A percentile compares a stretch with the other conserved stretches of the same genome.
Conservation (phyloP, 257 asterid genomes). For the Pogostemon cablin region DNA sequence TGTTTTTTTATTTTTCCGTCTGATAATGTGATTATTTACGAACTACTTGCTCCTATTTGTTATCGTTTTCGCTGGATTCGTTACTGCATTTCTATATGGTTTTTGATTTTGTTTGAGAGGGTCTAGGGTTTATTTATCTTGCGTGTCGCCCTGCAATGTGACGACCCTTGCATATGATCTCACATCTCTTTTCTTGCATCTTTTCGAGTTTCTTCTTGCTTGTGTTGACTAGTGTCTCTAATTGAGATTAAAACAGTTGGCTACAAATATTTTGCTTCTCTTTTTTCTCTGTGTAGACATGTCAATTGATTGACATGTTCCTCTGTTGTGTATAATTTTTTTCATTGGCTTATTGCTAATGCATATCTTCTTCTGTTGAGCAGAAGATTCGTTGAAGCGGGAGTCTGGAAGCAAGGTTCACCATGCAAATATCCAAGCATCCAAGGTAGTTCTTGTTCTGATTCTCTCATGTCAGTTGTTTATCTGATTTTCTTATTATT, state of each 20-base stretch:
- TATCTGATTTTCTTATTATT: not conserved
- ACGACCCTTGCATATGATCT: not conserved
- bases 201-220: constrained; percentile 3
- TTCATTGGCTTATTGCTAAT: constrained; percentile 21
- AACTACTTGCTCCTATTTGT: not conserved
- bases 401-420: constrained; percentile 94
- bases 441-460: constrained; percentile 58
- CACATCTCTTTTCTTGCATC: not conserved
- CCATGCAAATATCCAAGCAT: constrained; percentile 89
- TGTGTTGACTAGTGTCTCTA: not conserved
- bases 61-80: constrained; percentile 10
- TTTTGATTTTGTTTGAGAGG: not conserved
- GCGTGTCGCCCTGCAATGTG: not conserved
- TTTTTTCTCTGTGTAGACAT: not conserved
- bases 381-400: constrained; percentile 86
- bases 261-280: not conserved
- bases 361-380: constrained; percentile 29
- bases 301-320: not conserved
- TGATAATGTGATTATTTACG: constrained; percentile 8
- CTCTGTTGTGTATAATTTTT: not conserved
- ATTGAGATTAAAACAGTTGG: not conserved
- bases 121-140: not conserved
- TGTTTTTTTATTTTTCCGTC: too few relatives aligned
- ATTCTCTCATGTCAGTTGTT: not conserved
- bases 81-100: not conserved